Evolutionary conservation across 805 yeast genomes (phyloP).

Genomic region (Candida michaelii): DNA sequence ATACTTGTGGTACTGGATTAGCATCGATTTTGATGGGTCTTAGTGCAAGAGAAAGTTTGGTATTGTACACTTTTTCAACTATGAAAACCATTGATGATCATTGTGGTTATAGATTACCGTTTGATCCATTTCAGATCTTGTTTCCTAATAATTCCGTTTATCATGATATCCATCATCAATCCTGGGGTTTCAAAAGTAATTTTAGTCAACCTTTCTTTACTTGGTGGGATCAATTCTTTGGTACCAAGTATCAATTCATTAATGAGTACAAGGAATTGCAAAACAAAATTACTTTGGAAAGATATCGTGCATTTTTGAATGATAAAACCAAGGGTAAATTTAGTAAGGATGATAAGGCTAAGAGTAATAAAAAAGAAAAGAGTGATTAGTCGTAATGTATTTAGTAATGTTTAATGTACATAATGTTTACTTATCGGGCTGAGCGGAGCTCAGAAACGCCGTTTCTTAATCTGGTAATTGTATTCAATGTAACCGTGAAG

Average conservation of each 20-base stretch:
- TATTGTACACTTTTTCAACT: constrained; percentile 83
- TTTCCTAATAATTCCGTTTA: constrained; percentile 96
- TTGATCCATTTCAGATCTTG: constrained; percentile 81
- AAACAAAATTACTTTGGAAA: constrained; percentile 63
- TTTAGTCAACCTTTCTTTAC: constrained; percentile 96
- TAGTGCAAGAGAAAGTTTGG: constrained; percentile 71
- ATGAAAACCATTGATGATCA: constrained; percentile 97
- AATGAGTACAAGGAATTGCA: constrained; percentile 66
- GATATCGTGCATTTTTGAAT: constrained; percentile 57
- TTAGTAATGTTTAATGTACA: constrained; percentile 2
- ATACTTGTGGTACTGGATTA: constrained; percentile 88
- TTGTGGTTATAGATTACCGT: constrained; percentile 95
- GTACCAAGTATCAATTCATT: constrained; percentile 66
- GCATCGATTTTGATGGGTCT: constrained; percentile 65
- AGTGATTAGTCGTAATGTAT: neutral
- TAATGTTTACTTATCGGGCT: too few relatives aligned
- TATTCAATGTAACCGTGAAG: too few relatives aligned
- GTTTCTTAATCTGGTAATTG: too few relatives aligned
- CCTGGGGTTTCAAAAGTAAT: constrained; percentile 90
- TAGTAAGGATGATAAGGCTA: neutral
- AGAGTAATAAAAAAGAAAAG: too few relatives aligned
- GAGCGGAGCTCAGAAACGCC: too few relatives aligned
- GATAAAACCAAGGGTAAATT: constrained; percentile 28
- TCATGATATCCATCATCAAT: constrained; percentile 97
- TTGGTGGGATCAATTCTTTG: constrained; percentile 78